A percentile compares a stretch with the other conserved stretches of the same genome.
phyloP scores from a whole-genome alignment of 495 filamentous ascomycete species.

The Zalerion maritima region DNA sequence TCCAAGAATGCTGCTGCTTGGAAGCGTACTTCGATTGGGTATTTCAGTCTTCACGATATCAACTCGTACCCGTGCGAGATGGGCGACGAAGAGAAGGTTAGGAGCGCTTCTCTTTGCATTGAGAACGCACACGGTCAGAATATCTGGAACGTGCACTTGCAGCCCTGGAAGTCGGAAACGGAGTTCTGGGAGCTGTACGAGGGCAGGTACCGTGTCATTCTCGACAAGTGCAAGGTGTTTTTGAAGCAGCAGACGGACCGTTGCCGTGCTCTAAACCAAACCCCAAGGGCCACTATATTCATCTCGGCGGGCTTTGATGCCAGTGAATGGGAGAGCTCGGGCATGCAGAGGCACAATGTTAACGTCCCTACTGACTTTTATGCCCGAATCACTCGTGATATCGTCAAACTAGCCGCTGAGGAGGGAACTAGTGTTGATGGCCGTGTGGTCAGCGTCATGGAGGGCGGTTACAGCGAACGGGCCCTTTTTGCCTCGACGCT shows the following conservation, averaged over 20 bases:
- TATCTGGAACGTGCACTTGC: slow-evolving; percentile 92
- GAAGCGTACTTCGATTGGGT: slow-evolving; percentile 79
- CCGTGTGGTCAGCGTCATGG: slow-evolving; percentile 78
- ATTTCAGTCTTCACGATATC: slow-evolving; percentile 94
- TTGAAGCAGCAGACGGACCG: slow-evolving; percentile 53
- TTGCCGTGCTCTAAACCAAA: slow-evolving; percentile 31
- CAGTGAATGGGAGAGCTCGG: slow-evolving; percentile 77
- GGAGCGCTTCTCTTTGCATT: slow-evolving; percentile 80
- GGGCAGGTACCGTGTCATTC: slow-evolving; percentile 53
- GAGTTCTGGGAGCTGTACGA: slow-evolving; percentile 87
- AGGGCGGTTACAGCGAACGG: slow-evolving; percentile 89
- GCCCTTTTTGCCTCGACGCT: slow-evolving; percentile 77
- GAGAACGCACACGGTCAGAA: slow-evolving; percentile 84
- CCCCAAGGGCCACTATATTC: slow-evolving; percentile 76
- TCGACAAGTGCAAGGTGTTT: slow-evolving; percentile 68
- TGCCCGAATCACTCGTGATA: slow-evolving; percentile 72
- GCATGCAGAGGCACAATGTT: slow-evolving; percentile 88
- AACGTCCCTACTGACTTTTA: slow-evolving; percentile 97
- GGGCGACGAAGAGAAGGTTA: slow-evolving; percentile 79
- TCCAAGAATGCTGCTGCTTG: slow-evolving; percentile 51
- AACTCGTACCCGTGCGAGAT: slow-evolving; percentile 91
- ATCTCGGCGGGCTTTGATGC: slow-evolving; percentile 94
- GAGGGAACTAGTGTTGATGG: slow-evolving; percentile 64
- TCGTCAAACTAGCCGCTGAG: slow-evolving; percentile 69
- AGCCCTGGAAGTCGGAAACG: slow-evolving; percentile 62